Evolutionary conservation across 257 asterid genomes (phyloP).

Genomic region (Nemophila menziesii): DNA sequence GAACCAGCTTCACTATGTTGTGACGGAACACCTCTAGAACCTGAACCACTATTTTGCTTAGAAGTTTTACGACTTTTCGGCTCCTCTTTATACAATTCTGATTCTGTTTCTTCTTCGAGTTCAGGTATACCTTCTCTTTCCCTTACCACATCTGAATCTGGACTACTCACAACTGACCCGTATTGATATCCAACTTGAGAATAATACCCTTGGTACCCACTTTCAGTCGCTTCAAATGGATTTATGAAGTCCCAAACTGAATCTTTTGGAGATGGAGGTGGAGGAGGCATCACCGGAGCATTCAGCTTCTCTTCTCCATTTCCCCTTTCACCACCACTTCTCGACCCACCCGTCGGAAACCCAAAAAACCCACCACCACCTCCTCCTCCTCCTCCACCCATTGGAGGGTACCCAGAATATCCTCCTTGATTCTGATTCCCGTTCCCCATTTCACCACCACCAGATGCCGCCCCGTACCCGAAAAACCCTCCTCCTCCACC

Average conservation of each 20-base stretch:
- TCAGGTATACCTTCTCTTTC: constrained; percentile 97
- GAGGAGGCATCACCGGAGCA: constrained; percentile 50
- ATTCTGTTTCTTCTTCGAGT: constrained; percentile 92
- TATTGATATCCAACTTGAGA: constrained; percentile 18
- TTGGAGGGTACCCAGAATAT: no score
- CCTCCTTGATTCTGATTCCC: constrained; percentile 25
- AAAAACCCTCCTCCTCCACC: constrained; percentile 37
- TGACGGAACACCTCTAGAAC: constrained; percentile 21
- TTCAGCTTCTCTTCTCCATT: constrained; percentile 26
- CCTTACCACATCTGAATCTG: constrained; percentile 86
- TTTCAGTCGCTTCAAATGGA: constrained; percentile 51
- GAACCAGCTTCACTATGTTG: constrained; percentile 22
- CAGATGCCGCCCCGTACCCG: constrained; percentile 2
- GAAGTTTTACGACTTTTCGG: constrained; percentile 26
- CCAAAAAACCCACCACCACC: constrained; percentile 33
- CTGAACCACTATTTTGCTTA: constrained; percentile 19
- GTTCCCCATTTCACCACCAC: constrained; percentile 13
- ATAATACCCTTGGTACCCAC: constrained; percentile 29
- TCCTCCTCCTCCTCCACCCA: no score
- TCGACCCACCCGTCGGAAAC: constrained; percentile 13
- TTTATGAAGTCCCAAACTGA: constrained; percentile 77
- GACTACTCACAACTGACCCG: constrained; percentile 59
- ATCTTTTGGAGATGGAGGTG: constrained; percentile 78
- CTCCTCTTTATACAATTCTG: constrained; percentile 37
- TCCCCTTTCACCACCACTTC: constrained; percentile 11